These are phyloP conservation scores for Carex kokanica DNA, from an alignment of 176 grass and related monocot genomes.

Conservation along the genomic window DNA sequence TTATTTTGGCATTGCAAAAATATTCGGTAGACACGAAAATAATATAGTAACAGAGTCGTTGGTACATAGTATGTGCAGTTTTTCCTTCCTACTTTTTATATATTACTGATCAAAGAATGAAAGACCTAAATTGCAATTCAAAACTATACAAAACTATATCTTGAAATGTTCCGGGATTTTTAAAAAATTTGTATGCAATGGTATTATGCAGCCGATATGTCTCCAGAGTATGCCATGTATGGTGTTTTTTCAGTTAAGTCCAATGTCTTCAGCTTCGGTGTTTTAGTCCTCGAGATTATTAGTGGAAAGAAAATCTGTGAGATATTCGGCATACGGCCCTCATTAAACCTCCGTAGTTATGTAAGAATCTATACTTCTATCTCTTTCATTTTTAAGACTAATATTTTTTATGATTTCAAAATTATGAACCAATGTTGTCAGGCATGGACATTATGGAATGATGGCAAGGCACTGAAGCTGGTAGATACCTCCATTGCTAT, in stretches of 20 bases:
- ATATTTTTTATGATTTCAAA: not conserved
- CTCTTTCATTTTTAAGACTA: not conserved
- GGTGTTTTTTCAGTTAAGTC: slow-evolving; percentile 84
- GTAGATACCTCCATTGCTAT: slow-evolving; percentile 28
- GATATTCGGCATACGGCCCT: slow-evolving; percentile 21
- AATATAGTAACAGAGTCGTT: slow-evolving; percentile 53
- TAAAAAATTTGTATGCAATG: not conserved
- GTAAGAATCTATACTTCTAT: not conserved
- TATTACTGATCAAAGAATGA: not conserved
- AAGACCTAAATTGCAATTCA: not conserved
- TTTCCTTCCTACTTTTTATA: not conserved
- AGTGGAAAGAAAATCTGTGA: slow-evolving; percentile 62
- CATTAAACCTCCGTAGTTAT: slow-evolving; percentile 24
- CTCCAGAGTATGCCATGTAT: slow-evolving; percentile 81
- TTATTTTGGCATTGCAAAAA: slow-evolving; percentile 75
- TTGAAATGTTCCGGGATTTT: not conserved
- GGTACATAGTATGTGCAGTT: slow-evolving; percentile 68
- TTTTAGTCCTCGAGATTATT: slow-evolving; percentile 65
- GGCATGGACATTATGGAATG: slow-evolving; percentile 69
- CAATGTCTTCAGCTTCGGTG: slow-evolving; percentile 84
- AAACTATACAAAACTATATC: not conserved
- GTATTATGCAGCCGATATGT: slow-evolving; percentile 67
- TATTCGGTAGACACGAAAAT: slow-evolving; percentile 52
- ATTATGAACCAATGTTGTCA: slow-evolving; percentile 1
- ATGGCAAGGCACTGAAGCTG: slow-evolving; percentile 40